Base-by-base conservation (phyloP, 2,329 filamentous ascomycete species). In the Diaporthe citrichinensis region DNA sequence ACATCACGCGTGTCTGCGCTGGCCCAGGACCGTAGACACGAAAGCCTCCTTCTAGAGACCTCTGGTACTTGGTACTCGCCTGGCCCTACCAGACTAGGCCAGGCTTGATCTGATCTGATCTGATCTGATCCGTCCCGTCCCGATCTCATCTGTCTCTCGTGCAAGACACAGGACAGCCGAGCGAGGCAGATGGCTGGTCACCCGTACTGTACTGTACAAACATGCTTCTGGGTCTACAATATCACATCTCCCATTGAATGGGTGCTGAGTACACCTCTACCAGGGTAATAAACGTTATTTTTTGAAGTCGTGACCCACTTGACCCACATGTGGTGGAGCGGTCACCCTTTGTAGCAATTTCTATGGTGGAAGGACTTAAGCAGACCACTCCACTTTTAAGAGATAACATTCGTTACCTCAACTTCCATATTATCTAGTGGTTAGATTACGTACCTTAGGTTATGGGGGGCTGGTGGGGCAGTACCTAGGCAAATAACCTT, bases 121-220 rank as follows among this genome's bases (percentile, higher is more conserved):
- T 55, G 49, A 55, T 55, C 65, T 39, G 65, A 39, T 53, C 31
- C 49, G 49, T 55, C 34, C 65, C 62, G 62, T 25, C n/a, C 34
- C 49, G 65, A 31, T 53, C 44, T 15, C 20, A 36, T 51, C 44
- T 14, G 17, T 36, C 44, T 25, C 62, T 36, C 7, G 20, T 36
- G 44, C 62, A 39, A 51, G 31, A 36, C 34, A 28, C 25, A 15
- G 14, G 12, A 17, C 25, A 39, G 23, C 39, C 49, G 49, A 55
- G 49, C 10, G n/a, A 55, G 49, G 49, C 65, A 69, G 65, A 23
- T 39, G 34, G 49, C n/a, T 20, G 34, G n/a, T 15, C 34, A 23
- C 34, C 49, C 65, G 20, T 28, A 23, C 46, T 44, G 58, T 9
- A 44, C 58, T 51, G 65, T 53, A 53, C 31, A 36, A 53, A 36